A percentile compares a stretch with the other conserved stretches of the same genome.
Conservation (phyloP, 768 basidiomycete species). For the Boletus huronensis region DNA sequence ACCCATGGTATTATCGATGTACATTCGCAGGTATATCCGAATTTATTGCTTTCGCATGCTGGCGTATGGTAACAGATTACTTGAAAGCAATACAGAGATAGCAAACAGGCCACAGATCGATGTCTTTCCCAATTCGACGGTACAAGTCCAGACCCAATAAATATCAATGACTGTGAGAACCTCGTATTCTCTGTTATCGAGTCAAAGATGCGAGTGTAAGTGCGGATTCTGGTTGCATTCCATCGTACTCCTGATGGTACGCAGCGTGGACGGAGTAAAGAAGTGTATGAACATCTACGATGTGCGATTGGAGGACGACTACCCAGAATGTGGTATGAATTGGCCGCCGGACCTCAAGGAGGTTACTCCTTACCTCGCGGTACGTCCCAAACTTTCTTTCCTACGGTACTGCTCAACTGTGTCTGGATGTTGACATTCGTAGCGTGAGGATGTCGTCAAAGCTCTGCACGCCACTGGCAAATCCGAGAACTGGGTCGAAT, state of each 20-base stretch:
- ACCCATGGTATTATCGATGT: slow-evolving; percentile 75
- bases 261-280: slow-evolving; percentile 60
- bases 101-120: slow-evolving; percentile 52
- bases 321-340: slow-evolving; percentile 93
- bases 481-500: slow-evolving; percentile 85
- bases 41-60: not conserved
- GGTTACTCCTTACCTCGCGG: slow-evolving; percentile 75
- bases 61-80: not conserved
- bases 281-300: slow-evolving; percentile 96
- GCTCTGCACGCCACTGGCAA: slow-evolving; percentile 82
- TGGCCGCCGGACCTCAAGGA: slow-evolving; percentile 88
- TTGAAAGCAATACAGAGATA: slow-evolving; percentile 55
- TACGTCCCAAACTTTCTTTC: slow-evolving; percentile 39
- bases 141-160: slow-evolving; percentile 50
- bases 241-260: not conserved
- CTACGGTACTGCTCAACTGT: not conserved
- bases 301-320: slow-evolving; percentile 80
- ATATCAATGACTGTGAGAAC: slow-evolving; percentile 53
- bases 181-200: slow-evolving; percentile 48
- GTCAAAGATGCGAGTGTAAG: slow-evolving; percentile 23
- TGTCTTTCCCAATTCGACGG: slow-evolving; percentile 51
- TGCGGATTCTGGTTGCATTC: not conserved
- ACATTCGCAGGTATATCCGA: slow-evolving; percentile 55
- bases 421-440: not conserved
- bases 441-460: slow-evolving; percentile 77